Base-by-base conservation (phyloP, 306 rosid species). In the Cucurbita pepo region DNA sequence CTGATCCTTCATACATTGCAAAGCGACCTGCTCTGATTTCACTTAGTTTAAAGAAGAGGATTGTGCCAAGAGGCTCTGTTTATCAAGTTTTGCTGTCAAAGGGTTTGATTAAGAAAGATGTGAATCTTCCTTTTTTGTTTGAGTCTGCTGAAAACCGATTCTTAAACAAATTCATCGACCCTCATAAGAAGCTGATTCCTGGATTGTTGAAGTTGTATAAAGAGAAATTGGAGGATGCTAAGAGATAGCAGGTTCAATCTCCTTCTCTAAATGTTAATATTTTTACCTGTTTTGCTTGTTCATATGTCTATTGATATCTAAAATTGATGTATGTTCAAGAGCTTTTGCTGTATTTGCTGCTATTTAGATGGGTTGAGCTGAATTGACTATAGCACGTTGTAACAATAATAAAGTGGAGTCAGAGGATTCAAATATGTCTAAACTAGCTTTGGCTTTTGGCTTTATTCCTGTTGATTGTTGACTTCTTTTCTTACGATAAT, bases 21-120 rank as follows among this genome's bases (percentile, higher is more conserved):
- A 73, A 48, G 15, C 48, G 50, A 15, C 36, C 4, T 8, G 77
- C 89, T 0, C 0, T 0, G 0, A 0, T 79, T 0, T 7, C 86
- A 10, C 11, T 13, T 14, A 86, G 91, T 78, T 75, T 86, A 61
- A 77, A 79, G 74, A 80, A 40, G 63, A 80, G 87, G 77, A 40
- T 83, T 54, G 22, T 82, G 38, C 96, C 90, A 0, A 82, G 90
- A 78, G 71, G 60, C 80, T 77, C 34, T 0, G 83, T 83, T n/a
- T 4, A 80, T 61, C 60, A 30, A 10, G 77, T 55, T 73, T 75
- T 86, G 72, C 6, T 18, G 13, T 73, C 79, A 2, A 54, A 80
- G 56, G 88, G 86, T 18, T 69, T 86, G 54, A 69, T 69, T 50
- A 16, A 69, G 30, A 50, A 51, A 65, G 43, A 3, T 8, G 13